Percentiles rank a stretch among this genome's conserved stretches.
Conservation (phyloP, 345 rosid genomes). For the Psidium guajava region DNA sequence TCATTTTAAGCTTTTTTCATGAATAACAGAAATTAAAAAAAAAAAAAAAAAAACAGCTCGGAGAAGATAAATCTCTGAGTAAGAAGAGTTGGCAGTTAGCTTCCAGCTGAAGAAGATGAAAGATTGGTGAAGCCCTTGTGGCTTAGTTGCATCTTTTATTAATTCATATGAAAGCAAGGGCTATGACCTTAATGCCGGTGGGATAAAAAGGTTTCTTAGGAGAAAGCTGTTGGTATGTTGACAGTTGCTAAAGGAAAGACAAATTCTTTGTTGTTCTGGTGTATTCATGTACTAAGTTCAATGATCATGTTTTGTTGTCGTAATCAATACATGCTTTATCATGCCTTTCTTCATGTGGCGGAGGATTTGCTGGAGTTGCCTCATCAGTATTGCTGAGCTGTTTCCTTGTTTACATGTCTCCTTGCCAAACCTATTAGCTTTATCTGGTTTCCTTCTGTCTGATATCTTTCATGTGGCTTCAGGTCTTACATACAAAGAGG, state of each 20-base stretch:
- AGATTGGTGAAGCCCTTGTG: neutral
- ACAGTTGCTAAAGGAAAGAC: neutral
- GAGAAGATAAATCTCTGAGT: neutral
- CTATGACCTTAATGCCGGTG: neutral
- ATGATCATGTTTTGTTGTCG: neutral
- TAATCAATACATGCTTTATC: neutral
- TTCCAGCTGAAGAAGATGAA: neutral
- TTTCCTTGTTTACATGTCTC: neutral
- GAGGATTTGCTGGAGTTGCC: neutral
- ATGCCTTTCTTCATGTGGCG: neutral
- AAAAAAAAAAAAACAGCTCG: neutral
- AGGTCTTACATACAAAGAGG: slow-evolving; percentile 79
- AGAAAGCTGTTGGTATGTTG: neutral
- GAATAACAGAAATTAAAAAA: neutral
- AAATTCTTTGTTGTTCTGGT: neutral
- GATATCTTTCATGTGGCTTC: neutral
- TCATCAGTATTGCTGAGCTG: neutral
- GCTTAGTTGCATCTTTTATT: neutral
- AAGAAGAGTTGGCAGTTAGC: neutral
- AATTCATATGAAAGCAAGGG: neutral
- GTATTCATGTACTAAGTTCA: neutral
- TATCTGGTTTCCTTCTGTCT: neutral
- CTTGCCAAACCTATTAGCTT: neutral
- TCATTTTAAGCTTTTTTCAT: neutral
- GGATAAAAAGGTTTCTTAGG: neutral